Conservation (phyloP, 202 grass and related monocot genomes). For the Miscanthus sacchariflorus region DNA sequence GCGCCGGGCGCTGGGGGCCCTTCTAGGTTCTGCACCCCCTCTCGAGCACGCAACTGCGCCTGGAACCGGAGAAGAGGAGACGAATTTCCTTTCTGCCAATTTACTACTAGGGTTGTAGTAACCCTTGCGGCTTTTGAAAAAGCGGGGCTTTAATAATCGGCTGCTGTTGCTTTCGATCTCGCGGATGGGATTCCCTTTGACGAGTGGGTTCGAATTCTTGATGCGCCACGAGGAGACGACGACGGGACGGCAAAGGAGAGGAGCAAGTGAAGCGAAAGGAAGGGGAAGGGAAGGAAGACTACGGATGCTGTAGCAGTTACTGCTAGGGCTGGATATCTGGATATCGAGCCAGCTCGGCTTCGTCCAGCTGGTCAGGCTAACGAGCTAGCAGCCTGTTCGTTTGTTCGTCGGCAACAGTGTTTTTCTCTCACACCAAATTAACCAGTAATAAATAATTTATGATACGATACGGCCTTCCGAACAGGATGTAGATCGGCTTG, state of each 20-base stretch:
- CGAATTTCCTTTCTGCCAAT: constrained; percentile 26
- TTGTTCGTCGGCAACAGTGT: too few species aligned
- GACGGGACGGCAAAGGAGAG: constrained; percentile 38
- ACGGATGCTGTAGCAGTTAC: not conserved
- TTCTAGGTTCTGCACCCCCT: not conserved
- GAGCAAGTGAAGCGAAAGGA: not conserved
- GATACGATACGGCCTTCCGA: too few species aligned
- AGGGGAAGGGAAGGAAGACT: constrained; percentile 16
- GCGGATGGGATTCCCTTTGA: constrained; percentile 33
- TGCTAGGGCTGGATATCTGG: not conserved
- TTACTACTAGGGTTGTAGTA: not conserved
- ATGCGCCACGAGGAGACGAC: constrained; percentile 6
- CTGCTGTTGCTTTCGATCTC: constrained; percentile 54
- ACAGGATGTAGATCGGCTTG: too few species aligned
- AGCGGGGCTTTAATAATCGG: constrained; percentile 37
- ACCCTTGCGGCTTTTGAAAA: constrained; percentile 13
- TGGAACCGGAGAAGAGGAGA: not conserved
- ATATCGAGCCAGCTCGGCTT: too few species aligned
- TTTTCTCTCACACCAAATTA: too few species aligned
- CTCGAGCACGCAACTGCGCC: constrained; percentile 32
- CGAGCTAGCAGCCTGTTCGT: too few species aligned
- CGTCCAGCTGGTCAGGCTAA: too few species aligned
- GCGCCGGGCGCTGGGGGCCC: not conserved
- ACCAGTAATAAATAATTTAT: too few species aligned
- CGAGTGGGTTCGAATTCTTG: constrained; percentile 39